Base-by-base conservation (phyloP, 2,329 filamentous ascomycete species). In the Eutypa lata region DNA sequence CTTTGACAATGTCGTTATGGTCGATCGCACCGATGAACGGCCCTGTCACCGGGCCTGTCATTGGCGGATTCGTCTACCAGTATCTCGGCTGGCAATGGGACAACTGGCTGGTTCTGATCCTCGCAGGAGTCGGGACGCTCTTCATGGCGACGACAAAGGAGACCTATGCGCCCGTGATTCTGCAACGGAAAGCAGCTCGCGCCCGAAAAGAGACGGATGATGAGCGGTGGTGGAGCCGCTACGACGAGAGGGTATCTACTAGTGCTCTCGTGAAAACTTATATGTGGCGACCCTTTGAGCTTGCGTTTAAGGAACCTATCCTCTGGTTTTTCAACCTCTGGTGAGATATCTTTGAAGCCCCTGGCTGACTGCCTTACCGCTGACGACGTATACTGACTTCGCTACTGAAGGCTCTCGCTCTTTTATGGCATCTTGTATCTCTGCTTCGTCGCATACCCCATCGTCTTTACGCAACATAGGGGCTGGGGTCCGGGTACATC, bases 391-490 rank as follows among this genome's bases (percentile, higher is more conserved):
- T 45, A 21, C 33, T 26, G 16, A 22, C 53, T 40, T 53, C 13
- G 55, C 47, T n/a, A 24, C 18, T 7, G 45, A 43, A 88, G 86
- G 74, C 88, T 92, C 66, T 93, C 89, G 1, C 75, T 96, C 38
- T 83, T 96, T 35, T 96, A 96, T 68, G 89, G 86, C 18, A 91
- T 96, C 40, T 76, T 97, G 1, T 94, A 94, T 65, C 83, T 96
- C 31, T 95, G 90, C 71, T 96, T 96, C 73, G 87, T 95, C 16
- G 90, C 90, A 13, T 95, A 95, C 68, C 91, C 91, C 0, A 88
- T 95, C 54, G 88, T 96, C 53, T 96, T 94, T 71, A 77, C 79
- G 11, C 76, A 87, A 40, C 67, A 81, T 53, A 87, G 92, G 18
- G 90, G 90, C 55, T 97, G 91, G 92, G 78, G 78, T 2, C 76